These are phyloP conservation scores for Agaricus sinodeliciosus DNA, from an alignment of 768 basidiomycete species.

Conservation along the genomic window DNA sequence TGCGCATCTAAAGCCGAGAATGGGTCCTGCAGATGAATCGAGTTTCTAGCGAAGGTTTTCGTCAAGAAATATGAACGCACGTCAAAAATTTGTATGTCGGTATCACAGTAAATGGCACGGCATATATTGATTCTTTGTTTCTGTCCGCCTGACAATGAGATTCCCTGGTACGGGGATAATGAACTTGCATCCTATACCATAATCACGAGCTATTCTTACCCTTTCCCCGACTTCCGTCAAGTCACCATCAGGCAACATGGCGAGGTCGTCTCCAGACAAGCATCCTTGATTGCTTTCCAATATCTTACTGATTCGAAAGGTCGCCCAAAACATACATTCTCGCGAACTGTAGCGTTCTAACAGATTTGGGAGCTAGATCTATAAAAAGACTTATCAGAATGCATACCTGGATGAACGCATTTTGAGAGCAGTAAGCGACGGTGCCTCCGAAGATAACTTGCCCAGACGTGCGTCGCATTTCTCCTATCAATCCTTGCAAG, in stretches of 20 bases:
- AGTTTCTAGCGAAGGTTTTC: not conserved
- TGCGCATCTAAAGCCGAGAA: conserved; percentile 90
- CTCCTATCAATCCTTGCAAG: conserved; percentile 71
- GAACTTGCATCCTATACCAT: not conserved
- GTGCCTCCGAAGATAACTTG: conserved; percentile 67
- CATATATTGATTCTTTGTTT: conserved; percentile 81
- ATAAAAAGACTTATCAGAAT: conserved; percentile 4
- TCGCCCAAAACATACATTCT: conserved; percentile 85
- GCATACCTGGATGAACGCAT: conserved; percentile 80
- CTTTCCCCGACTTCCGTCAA: conserved; percentile 81
- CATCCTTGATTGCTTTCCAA: conserved; percentile 72
- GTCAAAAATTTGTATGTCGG: conserved; percentile 85
- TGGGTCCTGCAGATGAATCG: conserved; percentile 46
- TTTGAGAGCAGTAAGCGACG: conserved; percentile 80
- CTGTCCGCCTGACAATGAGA: conserved; percentile 80
- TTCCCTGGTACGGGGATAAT: conserved; percentile 41
- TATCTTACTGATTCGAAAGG: conserved; percentile 78
- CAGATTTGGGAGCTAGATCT: not conserved
- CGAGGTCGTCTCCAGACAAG: conserved; percentile 77
- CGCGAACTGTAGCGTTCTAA: conserved; percentile 77
- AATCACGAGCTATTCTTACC: conserved; percentile 15
- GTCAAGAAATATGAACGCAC: conserved; percentile 21
- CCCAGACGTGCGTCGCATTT: conserved; percentile 72
- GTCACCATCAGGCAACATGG: conserved; percentile 72
- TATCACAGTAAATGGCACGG: conserved; percentile 79